A percentile compares a stretch with the other conserved stretches of the same genome.
Conservation (phyloP, 192 early-diverging fungal species). For the Jimgerdemannia lactiflua region DNA sequence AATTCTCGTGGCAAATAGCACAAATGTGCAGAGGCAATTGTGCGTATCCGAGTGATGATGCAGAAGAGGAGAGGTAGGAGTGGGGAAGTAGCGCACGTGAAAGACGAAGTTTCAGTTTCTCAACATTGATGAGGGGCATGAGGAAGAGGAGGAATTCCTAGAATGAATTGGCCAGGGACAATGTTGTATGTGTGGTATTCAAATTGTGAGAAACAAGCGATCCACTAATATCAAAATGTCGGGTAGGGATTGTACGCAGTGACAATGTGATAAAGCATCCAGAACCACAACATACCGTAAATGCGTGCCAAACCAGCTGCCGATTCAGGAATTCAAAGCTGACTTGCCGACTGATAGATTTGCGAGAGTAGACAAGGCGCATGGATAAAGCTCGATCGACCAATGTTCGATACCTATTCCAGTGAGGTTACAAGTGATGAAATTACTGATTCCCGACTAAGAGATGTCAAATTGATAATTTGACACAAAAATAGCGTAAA, state of each 20-base stretch:
- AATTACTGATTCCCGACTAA: too few species aligned
- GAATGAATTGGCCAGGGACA: background rate
- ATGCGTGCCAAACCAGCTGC: constrained; percentile 92
- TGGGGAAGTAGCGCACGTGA: constrained; percentile 44
- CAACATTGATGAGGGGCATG: constrained; percentile 74
- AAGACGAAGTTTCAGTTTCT: constrained; percentile 48
- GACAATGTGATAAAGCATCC: background rate
- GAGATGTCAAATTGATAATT: background rate
- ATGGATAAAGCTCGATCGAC: constrained; percentile 77
- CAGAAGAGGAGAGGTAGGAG: constrained; percentile 36
- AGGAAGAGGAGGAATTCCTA: constrained; percentile 89
- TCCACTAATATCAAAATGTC: constrained; percentile 18
- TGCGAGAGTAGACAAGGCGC: constrained; percentile 78
- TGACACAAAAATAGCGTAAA: background rate
- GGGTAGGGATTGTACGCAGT: constrained; percentile 4
- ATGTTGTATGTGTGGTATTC: background rate
- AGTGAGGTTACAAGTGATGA: too few species aligned
- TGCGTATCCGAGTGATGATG: constrained; percentile 37
- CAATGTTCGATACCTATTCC: constrained; percentile 65
- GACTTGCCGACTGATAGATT: constrained; percentile 71
- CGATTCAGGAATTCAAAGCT: constrained; percentile 94
- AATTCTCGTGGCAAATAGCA: constrained; percentile 69
- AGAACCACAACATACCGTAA: constrained; percentile 57
- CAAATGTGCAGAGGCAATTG: constrained; percentile 67
- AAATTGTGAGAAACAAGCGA: constrained; percentile 8